These are phyloP conservation scores for Knufia fluminis DNA, from an alignment of 2,329 filamentous ascomycete species.

Conservation along the genomic window DNA sequence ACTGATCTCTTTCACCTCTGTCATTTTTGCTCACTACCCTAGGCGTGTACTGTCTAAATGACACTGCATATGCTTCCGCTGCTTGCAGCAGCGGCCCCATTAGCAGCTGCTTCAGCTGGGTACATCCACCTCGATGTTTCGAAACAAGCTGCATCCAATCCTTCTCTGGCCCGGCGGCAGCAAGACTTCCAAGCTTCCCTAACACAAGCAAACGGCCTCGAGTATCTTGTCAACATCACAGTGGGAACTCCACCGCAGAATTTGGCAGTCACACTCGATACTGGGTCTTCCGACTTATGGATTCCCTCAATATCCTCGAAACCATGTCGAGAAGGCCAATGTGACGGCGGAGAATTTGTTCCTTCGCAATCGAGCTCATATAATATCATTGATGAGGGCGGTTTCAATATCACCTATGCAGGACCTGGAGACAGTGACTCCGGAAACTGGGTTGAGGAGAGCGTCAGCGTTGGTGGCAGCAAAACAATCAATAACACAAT, in stretches of 20 bases:
- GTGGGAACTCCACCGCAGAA: constrained; percentile 49
- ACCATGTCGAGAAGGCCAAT: constrained; percentile 12
- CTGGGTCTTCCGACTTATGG: constrained; percentile 55
- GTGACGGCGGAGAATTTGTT: constrained; percentile 15
- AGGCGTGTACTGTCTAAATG: no score
- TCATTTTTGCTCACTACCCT: no score
- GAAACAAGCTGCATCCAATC: not conserved
- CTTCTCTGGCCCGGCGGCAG: not conserved
- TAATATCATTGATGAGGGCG: constrained; percentile 12
- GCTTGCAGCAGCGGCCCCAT: not conserved
- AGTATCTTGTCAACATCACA: constrained; percentile 24
- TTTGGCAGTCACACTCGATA: constrained; percentile 50
- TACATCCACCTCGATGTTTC: not conserved
- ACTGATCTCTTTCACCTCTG: no score
- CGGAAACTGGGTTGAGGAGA: constrained; percentile 17
- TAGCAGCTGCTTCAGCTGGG: not conserved
- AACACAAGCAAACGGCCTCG: constrained; percentile 10
- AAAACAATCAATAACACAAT: constrained; percentile 13
- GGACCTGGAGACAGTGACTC: constrained; percentile 16
- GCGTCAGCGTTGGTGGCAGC: constrained; percentile 14
- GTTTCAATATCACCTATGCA: constrained; percentile 19
- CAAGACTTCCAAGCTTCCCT: constrained; percentile 1
- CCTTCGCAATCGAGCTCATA: constrained; percentile 13
- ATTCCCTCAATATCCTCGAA: constrained; percentile 47
- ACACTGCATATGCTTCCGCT: not conserved